A percentile compares a stretch with the other conserved stretches of the same genome.
Evolutionary conservation across 192 early-diverging fungal genomes (phyloP).

Genomic region (Chytriomyces confervae): DNA sequence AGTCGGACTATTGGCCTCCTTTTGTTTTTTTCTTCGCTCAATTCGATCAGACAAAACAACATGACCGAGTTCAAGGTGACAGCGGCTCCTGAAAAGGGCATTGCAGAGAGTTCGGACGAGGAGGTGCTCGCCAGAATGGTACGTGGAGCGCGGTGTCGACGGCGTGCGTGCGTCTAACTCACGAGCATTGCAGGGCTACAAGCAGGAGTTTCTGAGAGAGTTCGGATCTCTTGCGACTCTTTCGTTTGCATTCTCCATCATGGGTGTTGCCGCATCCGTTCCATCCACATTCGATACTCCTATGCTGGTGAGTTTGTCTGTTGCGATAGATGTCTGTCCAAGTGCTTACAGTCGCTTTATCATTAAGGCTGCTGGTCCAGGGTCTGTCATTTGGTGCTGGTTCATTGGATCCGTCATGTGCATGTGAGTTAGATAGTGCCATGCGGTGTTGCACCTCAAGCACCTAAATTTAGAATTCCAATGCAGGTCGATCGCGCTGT

Average conservation of each 20-base stretch:
- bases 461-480: not conserved
- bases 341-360: not conserved
- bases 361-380: constrained; percentile 3
- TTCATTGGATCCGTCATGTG: constrained; percentile 28
- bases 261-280: constrained; percentile 34
- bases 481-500: constrained; percentile 23
- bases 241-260: constrained; percentile 35
- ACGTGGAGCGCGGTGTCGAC: not conserved
- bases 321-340: no score
- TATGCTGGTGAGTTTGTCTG: not conserved
- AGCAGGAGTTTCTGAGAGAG: constrained; percentile 29
- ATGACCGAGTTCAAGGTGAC: not conserved
- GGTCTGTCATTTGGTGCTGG: constrained; percentile 22
- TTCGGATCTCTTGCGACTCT: constrained; percentile 24
- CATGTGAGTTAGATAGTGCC: constrained; percentile 2
- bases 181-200: constrained; percentile 16
- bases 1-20: not conserved
- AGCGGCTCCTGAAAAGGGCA: not conserved
- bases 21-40: not conserved
- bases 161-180: not conserved
- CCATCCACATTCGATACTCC: constrained; percentile 29
- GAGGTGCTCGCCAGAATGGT: not conserved
- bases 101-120: not conserved
- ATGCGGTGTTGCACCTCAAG: not conserved
- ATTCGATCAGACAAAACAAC: not conserved